A percentile compares a stretch with the other conserved stretches of the same genome.
These are phyloP conservation scores for Tuber magnatum DNA, from an alignment of 495 filamentous ascomycete genomes.

Conservation along the genomic window DNA sequence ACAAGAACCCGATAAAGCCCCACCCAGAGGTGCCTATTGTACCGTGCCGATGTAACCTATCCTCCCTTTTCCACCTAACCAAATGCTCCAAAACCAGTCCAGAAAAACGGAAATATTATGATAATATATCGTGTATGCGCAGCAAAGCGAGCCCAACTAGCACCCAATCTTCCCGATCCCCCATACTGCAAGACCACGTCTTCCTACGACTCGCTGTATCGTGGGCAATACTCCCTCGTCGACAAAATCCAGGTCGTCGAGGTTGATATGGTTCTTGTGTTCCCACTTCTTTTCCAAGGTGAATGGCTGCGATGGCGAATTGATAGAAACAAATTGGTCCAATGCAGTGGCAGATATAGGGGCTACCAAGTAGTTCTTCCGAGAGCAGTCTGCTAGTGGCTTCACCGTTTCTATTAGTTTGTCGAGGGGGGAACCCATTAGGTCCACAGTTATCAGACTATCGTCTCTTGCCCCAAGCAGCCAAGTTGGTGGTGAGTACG, in stretches of 20 bases:
- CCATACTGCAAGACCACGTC: conserved; percentile 75
- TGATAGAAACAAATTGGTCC: conserved; percentile 47
- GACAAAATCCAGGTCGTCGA: conserved; percentile 88
- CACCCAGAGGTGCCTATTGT: not conserved
- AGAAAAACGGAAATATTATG: not conserved
- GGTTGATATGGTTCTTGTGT: conserved; percentile 66
- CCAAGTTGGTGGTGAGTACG: conserved; percentile 90
- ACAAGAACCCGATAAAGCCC: not conserved
- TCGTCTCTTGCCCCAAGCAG: conserved; percentile 65
- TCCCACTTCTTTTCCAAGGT: conserved; percentile 63
- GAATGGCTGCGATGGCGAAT: conserved; percentile 43
- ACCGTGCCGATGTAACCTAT: not conserved
- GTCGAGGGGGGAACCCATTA: conserved; percentile 69
- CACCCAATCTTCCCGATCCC: conserved; percentile 48
- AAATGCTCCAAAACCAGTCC: not conserved
- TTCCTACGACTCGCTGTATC: conserved; percentile 64
- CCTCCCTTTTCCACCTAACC: not conserved
- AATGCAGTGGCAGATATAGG: conserved; percentile 67
- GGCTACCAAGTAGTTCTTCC: conserved; percentile 58
- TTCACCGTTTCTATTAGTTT: conserved; percentile 55
- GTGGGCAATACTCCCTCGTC: conserved; percentile 75
- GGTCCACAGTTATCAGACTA: conserved; percentile 61
- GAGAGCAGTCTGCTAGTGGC: conserved; percentile 53
- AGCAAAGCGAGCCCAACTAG: not conserved
- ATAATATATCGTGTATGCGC: not conserved